Evolutionary conservation across 1,139 yeast species (phyloP).

Genomic region (Geotrichum fermentans): DNA sequence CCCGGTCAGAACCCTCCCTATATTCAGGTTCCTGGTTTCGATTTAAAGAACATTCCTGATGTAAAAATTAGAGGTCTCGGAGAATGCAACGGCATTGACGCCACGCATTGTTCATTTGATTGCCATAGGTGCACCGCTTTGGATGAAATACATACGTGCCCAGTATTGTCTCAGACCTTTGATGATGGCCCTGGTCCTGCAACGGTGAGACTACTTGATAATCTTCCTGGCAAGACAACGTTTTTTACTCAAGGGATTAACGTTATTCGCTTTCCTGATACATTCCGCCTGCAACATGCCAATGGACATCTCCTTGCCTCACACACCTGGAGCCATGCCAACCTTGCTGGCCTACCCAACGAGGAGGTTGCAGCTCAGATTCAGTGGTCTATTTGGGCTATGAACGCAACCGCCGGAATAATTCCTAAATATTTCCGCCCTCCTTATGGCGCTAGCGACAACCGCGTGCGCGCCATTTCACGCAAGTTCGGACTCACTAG

Average conservation of each 20-base stretch:
- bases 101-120: conserved; percentile 72
- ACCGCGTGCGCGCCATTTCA: conserved; percentile 72
- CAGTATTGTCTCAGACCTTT: conserved; percentile 71
- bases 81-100: conserved; percentile 48
- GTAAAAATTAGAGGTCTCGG: conserved; percentile 55
- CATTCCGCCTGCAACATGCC: conserved; percentile 52
- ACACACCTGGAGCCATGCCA: conserved; percentile 92
- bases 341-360: conserved; percentile 68
- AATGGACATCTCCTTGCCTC: conserved; percentile 78
- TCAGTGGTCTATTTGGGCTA: conserved; percentile 96
- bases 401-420: conserved; percentile 88
- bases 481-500: conserved; percentile 83
- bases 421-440: conserved; percentile 95
- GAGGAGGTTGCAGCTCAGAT: conserved; percentile 83
- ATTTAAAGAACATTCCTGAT: conserved; percentile 49
- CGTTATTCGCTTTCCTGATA: conserved; percentile 68
- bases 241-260: conserved; percentile 84
- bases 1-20: conserved; percentile 85
- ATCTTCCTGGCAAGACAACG: conserved; percentile 55
- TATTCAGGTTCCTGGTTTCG: conserved; percentile 69
- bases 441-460: conserved; percentile 92
- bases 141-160: conserved; percentile 76
- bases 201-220: conserved; percentile 55
- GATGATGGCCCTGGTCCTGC: conserved; percentile 90
- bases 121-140: conserved; percentile 73